These are phyloP conservation scores for Dipodascopsis tothii DNA, from an alignment of 805 yeast genomes.

Conservation along the genomic window DNA sequence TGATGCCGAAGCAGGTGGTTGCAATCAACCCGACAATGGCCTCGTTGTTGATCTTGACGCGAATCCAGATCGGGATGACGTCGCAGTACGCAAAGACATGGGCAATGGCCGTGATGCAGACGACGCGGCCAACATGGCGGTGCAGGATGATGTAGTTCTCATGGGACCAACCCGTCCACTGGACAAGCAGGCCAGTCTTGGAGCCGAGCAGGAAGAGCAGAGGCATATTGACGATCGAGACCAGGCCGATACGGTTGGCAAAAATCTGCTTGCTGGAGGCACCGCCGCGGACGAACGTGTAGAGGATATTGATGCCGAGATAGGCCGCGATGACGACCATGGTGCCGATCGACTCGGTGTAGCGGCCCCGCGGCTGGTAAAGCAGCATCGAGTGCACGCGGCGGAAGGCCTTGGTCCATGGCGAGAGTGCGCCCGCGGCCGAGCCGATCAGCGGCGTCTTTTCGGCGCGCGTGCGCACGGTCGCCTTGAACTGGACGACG, in stretches of 20 bases:
- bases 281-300: slow-evolving; percentile 21
- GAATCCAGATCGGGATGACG: slow-evolving; percentile 20
- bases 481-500: slow-evolving; percentile 22
- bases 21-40: slow-evolving; percentile 22
- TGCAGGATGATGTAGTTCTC: slow-evolving; percentile 23
- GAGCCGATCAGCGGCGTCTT: slow-evolving; percentile 18
- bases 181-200: slow-evolving; percentile 22
- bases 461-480: slow-evolving; percentile 15
- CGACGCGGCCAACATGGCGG: slow-evolving; percentile 23
- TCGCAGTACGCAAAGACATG: slow-evolving; percentile 23
- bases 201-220: slow-evolving; percentile 23
- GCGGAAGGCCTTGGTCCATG: slow-evolving; percentile 11
- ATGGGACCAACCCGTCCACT: slow-evolving; percentile 24
- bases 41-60: slow-evolving; percentile 19
- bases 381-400: slow-evolving; percentile 11
- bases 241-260: slow-evolving; percentile 21
- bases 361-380: slow-evolving; percentile 22
- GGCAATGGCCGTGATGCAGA: slow-evolving; percentile 18
- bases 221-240: slow-evolving; percentile 24
- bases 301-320: slow-evolving; percentile 19
- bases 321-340: slow-evolving; percentile 19
- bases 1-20: slow-evolving; percentile 23
- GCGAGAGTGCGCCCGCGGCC: slow-evolving; percentile 8
- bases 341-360: slow-evolving; percentile 21
- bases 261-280: slow-evolving; percentile 22